phyloP scores from a whole-genome alignment of 306 rosid genomes.

The Rosa chinensis region DNA sequence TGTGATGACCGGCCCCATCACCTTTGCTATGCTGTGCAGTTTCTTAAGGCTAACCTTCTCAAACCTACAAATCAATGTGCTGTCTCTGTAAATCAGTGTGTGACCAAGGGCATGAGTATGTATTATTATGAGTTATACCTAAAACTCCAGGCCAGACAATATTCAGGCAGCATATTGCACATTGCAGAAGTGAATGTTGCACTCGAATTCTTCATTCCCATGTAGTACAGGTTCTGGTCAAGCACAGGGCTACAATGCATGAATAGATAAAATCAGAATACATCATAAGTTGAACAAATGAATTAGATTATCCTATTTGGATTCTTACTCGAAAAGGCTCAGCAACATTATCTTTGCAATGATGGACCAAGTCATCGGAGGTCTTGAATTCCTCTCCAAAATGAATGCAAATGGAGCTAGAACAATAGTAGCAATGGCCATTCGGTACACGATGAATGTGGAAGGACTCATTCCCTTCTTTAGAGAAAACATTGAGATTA shows the following conservation, averaged over 20 bases:
- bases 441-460: slow-evolving; percentile 30
- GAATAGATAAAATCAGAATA: background rate
- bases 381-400: slow-evolving; percentile 27
- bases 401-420: slow-evolving; percentile 38
- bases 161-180: slow-evolving; percentile 36
- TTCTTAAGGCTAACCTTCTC: too few relatives aligned
- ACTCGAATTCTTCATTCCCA: slow-evolving; percentile 27
- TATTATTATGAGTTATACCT: slow-evolving; percentile 2
- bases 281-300: background rate
- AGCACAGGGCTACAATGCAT: slow-evolving; percentile 33
- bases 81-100: background rate
- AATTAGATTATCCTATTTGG: background rate
- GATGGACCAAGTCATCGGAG: slow-evolving; percentile 25
- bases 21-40: too few relatives aligned
- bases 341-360: slow-evolving; percentile 14
- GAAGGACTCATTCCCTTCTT: background rate
- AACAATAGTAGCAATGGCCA: slow-evolving; percentile 30
- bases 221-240: slow-evolving; percentile 34
- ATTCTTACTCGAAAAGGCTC: slow-evolving; percentile 35
- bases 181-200: slow-evolving; percentile 33
- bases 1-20: too few relatives aligned
- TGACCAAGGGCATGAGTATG: too few relatives aligned
- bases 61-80: background rate
- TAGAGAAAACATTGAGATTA: too few relatives aligned
- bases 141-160: slow-evolving; percentile 37